Evolutionary conservation across 1,284 basidiomycete genomes (phyloP), one percentile per base, ranked within the genome.

Genomic region (Trametes sp.): DNA sequence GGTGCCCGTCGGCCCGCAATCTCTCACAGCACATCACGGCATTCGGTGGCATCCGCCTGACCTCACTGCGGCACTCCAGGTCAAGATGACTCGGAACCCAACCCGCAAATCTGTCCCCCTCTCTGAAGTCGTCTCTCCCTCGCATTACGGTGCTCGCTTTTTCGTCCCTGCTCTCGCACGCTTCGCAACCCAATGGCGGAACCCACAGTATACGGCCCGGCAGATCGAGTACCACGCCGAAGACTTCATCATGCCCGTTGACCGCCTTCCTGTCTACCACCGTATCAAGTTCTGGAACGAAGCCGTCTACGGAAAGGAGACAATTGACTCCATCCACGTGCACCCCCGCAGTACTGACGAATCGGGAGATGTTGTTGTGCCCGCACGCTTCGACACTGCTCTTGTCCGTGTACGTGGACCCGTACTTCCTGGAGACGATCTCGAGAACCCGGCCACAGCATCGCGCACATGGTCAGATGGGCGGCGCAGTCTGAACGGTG

Each of bases 131-230:
- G 42, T 24, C 7, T 56, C 54, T 4, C 7, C 16, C 8, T 2
- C 53, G 63, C 35, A 41, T 8, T 76, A 76, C 50, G 69, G 73
- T 5, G 73, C 74, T 4, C 55, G 48, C 0, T 64, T 60, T 31
- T 72, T 77, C 51, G 50, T 50, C 5, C 65, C 70, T 19, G 74
- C 73, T 8, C 64, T 76, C n/a, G 65, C 69, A 10, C 69, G 67
- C 8, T 76, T 66, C 50, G 58, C 72, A 8, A 63, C 69, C 4
- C 52, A 49, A 19, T 50, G 26, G 23, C 23, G 41, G n/a, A 9
- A 49, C n/a, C 52, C 52, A 4, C 5, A 26, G n/a, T 42, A 4
- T 16, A 42, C 36, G 8, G 19, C 49, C 8, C 35, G 48, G 14
- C 53, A 46, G 19, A 29, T 62, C 19, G 52, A 61, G 38, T 21